These are phyloP conservation scores for Bryopsis sp. DNA, from an alignment of 139 green algal species.

Conservation along the genomic window DNA sequence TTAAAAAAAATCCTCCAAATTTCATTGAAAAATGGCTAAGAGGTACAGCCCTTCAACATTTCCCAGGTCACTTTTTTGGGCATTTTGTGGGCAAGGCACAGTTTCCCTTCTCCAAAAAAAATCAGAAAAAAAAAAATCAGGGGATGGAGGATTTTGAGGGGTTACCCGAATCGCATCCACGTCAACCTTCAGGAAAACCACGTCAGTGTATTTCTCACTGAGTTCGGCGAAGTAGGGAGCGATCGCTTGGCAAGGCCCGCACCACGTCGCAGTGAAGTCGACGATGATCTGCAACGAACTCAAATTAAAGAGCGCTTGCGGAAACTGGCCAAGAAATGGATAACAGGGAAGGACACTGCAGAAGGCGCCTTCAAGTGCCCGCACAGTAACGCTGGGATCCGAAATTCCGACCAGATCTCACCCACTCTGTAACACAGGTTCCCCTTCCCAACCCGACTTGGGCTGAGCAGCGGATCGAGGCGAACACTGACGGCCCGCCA, in stretches of 20 bases:
- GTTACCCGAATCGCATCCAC: slow-evolving; percentile 16
- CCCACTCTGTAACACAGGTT: not conserved
- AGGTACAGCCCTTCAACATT: no score
- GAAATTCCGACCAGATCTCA: not conserved
- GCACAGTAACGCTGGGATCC: not conserved
- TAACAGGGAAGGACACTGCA: no score
- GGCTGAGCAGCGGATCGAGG: not conserved
- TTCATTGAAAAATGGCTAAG: no score
- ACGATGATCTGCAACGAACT: slow-evolving; percentile 16
- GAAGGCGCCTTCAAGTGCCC: not conserved
- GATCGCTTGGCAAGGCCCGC: slow-evolving; percentile 58
- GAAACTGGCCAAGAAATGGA: no score
- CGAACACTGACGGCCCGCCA: not conserved
- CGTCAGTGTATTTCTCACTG: slow-evolving; percentile 31
- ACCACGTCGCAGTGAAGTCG: slow-evolving; percentile 40
- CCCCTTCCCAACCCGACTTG: not conserved
- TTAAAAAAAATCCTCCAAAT: no score
- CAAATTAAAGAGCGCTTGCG: not conserved
- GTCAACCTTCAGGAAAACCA: slow-evolving; percentile 28
- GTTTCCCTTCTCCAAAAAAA: no score
- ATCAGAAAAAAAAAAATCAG: no score
- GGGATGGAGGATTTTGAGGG: no score
- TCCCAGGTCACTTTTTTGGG: no score
- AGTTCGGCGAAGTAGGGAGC: slow-evolving; percentile 49
- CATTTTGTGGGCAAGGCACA: no score